These are phyloP conservation scores for Bonia amplexicaulis DNA, from an alignment of 176 grass and related monocot species.

Conservation along the genomic window DNA sequence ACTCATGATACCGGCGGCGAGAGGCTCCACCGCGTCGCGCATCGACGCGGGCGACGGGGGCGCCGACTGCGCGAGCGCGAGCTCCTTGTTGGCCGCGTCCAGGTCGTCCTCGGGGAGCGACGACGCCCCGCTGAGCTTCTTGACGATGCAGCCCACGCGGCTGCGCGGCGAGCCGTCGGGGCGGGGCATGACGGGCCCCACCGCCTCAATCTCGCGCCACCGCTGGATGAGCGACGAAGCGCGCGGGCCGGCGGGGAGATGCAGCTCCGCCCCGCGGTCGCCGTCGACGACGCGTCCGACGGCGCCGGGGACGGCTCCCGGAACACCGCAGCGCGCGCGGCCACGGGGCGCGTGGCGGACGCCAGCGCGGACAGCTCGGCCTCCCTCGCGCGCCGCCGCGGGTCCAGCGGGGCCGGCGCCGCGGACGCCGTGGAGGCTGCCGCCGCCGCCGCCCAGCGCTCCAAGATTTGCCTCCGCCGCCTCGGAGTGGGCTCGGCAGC, in stretches of 20 bases:
- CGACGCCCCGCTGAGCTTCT: slow-evolving; percentile 43
- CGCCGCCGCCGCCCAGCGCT: slow-evolving; percentile 55
- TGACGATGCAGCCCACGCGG: slow-evolving; percentile 37
- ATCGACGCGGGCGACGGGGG: slow-evolving; percentile 17
- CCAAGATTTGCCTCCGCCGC: slow-evolving; percentile 46
- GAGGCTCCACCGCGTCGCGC: background rate
- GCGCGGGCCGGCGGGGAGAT: slow-evolving; percentile 49
- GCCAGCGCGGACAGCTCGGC: slow-evolving; percentile 51
- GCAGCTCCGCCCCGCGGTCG: background rate
- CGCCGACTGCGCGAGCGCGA: slow-evolving; percentile 27
- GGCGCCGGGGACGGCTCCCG: slow-evolving; percentile 37
- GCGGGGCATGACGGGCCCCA: slow-evolving; percentile 29
- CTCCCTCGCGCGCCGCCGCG: slow-evolving; percentile 45
- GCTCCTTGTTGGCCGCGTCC: background rate
- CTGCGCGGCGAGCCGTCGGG: slow-evolving; percentile 48
- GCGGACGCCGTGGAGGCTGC: slow-evolving; percentile 25
- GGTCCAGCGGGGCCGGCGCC: slow-evolving; percentile 25
- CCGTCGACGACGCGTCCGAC: slow-evolving; percentile 39
- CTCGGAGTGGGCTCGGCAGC: slow-evolving; percentile 20
- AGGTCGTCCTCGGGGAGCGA: slow-evolving; percentile 57
- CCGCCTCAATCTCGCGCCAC: slow-evolving; percentile 89
- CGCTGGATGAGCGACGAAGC: slow-evolving; percentile 92
- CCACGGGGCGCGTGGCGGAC: slow-evolving; percentile 52
- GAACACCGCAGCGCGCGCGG: slow-evolving; percentile 53
- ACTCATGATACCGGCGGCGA: background rate